Evolutionary conservation across 2,329 filamentous ascomycete genomes (phyloP), one percentile per base, ranked within the genome.

Genomic region (Cladophialophora immunda): DNA sequence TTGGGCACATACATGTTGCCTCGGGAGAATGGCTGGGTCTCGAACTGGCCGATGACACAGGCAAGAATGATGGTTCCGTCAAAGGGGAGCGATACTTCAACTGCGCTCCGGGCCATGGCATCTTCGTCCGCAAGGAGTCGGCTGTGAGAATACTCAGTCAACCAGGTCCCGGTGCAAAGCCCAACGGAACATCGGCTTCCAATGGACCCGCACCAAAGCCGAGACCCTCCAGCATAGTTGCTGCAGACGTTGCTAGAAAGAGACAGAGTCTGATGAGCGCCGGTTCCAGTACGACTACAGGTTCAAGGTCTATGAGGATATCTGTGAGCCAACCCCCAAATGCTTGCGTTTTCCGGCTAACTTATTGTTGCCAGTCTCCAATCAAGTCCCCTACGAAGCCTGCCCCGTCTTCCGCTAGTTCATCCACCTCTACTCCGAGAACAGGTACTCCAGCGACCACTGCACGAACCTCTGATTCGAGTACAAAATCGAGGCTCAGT

Each of bases 61-160:
- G 95, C 34, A 98, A 98, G 83, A 98, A 98, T 74, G 93, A 98
- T 84, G 94, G 94, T 71, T 90, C 91, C 63, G 92, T 98, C 55
- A 88, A 94, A 78, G 94, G 93, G 68, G 87, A 92, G 76, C 85
- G 92, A 22, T 98, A 98, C 77, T 98, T 97, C 74, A 88, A 94
- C 58, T 98, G 94, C 73, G 78, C 84, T 57, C 80, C 82, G 53
- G 80, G 85, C 76, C 79, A 90, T 86, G 87, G 92, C 84, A 95
- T 99, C 88, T 98, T 99, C 75, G 87, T 97, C 63, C 87, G 92
- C 69, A 89, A 92, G 32, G 81, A 86, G 62, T 90, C 90, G 65
- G 83, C 95, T 58, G 85, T 84, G 13, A 82, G 89, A 36, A 75
- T 84, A 75, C 57, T 90, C 61, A 83, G 84, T 56, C 81, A 87